These are phyloP conservation scores for Puya raimondii DNA, from an alignment of 176 grass and related monocot genomes.

Conservation along the genomic window DNA sequence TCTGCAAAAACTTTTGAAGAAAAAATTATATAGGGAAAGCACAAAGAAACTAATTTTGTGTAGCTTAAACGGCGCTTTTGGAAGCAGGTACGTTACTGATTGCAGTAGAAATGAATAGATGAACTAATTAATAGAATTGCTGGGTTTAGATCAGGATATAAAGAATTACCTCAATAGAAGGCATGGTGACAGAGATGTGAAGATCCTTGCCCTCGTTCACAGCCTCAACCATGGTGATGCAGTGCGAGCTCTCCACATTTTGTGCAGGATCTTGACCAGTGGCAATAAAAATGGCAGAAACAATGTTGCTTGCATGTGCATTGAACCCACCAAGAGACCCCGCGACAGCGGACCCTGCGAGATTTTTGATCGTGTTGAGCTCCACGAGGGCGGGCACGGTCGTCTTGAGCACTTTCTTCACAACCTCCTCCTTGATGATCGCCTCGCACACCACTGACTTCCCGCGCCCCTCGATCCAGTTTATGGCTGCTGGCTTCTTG, in stretches of 20 bases:
- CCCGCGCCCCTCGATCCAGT: slow-evolving; percentile 95
- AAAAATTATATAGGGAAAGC: too few relatives aligned
- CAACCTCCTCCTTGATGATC: slow-evolving; percentile 77
- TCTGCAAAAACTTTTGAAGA: too few relatives aligned
- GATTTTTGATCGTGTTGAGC: slow-evolving; percentile 92
- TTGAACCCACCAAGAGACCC: slow-evolving; percentile 93
- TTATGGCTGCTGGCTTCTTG: slow-evolving; percentile 86
- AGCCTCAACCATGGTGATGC: slow-evolving; percentile 95
- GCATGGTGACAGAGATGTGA: slow-evolving; percentile 95
- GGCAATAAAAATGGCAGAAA: slow-evolving; percentile 85
- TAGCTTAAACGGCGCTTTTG: too few relatives aligned
- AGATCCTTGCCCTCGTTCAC: slow-evolving; percentile 79
- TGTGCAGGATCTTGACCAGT: slow-evolving; percentile 94
- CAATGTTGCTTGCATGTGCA: slow-evolving; percentile 88
- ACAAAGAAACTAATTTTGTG: too few relatives aligned
- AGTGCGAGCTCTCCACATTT: slow-evolving; percentile 95
- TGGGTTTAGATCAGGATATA: too few relatives aligned
- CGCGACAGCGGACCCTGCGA: slow-evolving; percentile 82
- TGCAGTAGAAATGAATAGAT: too few relatives aligned
- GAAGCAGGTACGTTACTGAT: too few relatives aligned
- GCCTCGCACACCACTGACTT: slow-evolving; percentile 95
- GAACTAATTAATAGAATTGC: too few relatives aligned
- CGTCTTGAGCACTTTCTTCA: slow-evolving; percentile 92
- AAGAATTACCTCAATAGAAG: slow-evolving; percentile 80
- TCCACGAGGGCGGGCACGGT: slow-evolving; percentile 72